A percentile compares a stretch with the other conserved stretches of the same genome.
phyloP scores from a whole-genome alignment of 208 protist species.

The Acanthamoeba healyi region DNA sequence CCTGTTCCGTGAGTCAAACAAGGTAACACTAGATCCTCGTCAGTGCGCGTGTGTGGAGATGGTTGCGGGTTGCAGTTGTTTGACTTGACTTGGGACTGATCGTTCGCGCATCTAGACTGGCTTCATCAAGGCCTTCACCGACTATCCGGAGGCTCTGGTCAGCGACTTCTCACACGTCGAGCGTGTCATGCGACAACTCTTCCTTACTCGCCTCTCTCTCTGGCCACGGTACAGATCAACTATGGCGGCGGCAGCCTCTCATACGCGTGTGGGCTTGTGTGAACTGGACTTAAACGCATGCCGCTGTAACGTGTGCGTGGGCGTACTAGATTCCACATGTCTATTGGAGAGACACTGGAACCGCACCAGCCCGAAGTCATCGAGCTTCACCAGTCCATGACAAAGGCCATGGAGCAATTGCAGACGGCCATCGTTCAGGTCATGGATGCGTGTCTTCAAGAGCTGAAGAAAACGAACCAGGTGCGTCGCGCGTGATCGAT shows the following conservation, averaged over 20 bases:
- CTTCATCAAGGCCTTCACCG: slow-evolving; percentile 69
- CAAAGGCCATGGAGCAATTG: slow-evolving; percentile 56
- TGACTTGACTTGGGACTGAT: background rate
- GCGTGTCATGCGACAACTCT: background rate
- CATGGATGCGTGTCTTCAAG: slow-evolving; percentile 56
- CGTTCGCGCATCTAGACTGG: slow-evolving; percentile 6
- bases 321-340: slow-evolving; percentile 68
- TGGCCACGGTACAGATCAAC: slow-evolving; percentile 17
- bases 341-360: slow-evolving; percentile 22
- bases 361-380: slow-evolving; percentile 59
- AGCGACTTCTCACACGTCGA: slow-evolving; percentile 31
- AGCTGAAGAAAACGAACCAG: slow-evolving; percentile 62
- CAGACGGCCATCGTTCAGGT: slow-evolving; percentile 63
- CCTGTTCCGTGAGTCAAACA: slow-evolving; percentile 62
- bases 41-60: background rate
- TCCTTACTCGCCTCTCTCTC: slow-evolving; percentile 4
- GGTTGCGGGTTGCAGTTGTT: background rate
- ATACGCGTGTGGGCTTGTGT: too few relatives aligned
- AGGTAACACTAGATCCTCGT: too few relatives aligned
- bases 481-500: too few relatives aligned
- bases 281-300: too few relatives aligned
- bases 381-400: slow-evolving; percentile 27
- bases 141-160: slow-evolving; percentile 35
- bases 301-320: too few relatives aligned
- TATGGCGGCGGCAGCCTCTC: too few relatives aligned